Base-by-base conservation (phyloP, 306 rosid genomes). In the Vigna nakashimae region DNA sequence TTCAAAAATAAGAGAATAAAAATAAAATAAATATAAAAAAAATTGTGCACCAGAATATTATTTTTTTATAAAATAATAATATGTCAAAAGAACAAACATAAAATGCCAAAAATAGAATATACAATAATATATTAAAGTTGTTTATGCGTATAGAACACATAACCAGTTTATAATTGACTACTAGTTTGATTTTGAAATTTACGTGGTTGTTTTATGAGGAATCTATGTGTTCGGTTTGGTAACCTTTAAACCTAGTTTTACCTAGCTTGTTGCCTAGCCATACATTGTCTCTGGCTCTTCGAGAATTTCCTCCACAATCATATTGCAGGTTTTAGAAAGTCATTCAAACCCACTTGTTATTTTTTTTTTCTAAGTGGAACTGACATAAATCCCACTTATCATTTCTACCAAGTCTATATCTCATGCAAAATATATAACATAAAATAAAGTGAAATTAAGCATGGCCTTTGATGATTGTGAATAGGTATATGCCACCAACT, bases 271-370 rank as follows among this genome's bases (percentile, higher is more conserved):
- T 36, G 10, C 28, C 28, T 62, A 16, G 22, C 26, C 69, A 64
- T 26, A 15, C 49, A 36, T 17, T 36, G 69, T 36, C 49, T 64
- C 28, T 17, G 43, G 28, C 50, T 36, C 22, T 20, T 20, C 57
- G 8, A 15, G 28, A 26, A 26, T 26, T 26, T 26, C 28, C 28
- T 26, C 22, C 22, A 20, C 22, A 68, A 24, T n/a, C 56, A 46
- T 48, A 28, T 46, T 28, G 43, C 32, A 12, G 45, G 59, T 28
- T 69, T 69, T 69, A 69, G 59, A 9, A 28, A 69, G 59, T 49
- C 16, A 17, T 8, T 48, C 28, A 28, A 13, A 26, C 24, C 40
- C 40, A 26, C 40, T 12, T 28, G 40, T 10, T 28, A 59, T 13
- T 14, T 2, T 26, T 26, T 58, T 58, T 34, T 58, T 59, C 11